phyloP scores from a whole-genome alignment of 306 rosid genomes.

The Prosopis cineraria region DNA sequence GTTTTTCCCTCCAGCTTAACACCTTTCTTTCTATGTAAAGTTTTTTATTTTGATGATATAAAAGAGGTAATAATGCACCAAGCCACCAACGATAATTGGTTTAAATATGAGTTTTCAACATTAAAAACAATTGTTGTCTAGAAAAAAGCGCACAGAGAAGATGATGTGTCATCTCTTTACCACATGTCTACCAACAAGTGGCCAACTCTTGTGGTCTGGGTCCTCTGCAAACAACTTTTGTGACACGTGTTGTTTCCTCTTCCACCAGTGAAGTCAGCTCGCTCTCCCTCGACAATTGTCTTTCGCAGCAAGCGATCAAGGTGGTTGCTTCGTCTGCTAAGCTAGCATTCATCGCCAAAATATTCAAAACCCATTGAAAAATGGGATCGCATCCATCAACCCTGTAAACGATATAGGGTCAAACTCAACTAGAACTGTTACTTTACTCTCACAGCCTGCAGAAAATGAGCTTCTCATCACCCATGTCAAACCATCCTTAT shows the following conservation, averaged over 20 bases:
- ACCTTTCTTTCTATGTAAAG: background rate
- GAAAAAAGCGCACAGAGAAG: background rate
- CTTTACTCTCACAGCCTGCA: background rate
- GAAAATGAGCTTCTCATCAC: background rate
- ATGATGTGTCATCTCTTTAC: background rate
- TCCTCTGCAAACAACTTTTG: background rate
- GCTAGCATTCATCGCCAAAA: constrained; percentile 13
- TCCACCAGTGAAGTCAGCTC: constrained; percentile 53
- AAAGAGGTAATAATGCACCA: background rate
- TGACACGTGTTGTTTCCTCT: constrained; percentile 40
- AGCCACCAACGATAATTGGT: background rate
- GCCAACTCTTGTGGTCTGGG: constrained; percentile 32
- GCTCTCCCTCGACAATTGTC: constrained; percentile 39
- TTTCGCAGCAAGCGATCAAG: constrained; percentile 11
- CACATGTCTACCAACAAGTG: background rate
- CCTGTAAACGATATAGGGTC: constrained; percentile 54
- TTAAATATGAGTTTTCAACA: background rate
- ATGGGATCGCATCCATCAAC: constrained; percentile 61
- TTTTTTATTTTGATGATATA: background rate
- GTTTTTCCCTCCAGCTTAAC: background rate
- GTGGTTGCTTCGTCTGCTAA: constrained; percentile 29
- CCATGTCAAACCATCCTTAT: background rate
- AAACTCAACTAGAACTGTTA: constrained; percentile 15
- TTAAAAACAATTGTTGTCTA: background rate
- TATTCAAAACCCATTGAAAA: constrained; percentile 49